phyloP scores from a whole-genome alignment of 768 basidiomycete genomes.

The Pleurotus platypus region DNA sequence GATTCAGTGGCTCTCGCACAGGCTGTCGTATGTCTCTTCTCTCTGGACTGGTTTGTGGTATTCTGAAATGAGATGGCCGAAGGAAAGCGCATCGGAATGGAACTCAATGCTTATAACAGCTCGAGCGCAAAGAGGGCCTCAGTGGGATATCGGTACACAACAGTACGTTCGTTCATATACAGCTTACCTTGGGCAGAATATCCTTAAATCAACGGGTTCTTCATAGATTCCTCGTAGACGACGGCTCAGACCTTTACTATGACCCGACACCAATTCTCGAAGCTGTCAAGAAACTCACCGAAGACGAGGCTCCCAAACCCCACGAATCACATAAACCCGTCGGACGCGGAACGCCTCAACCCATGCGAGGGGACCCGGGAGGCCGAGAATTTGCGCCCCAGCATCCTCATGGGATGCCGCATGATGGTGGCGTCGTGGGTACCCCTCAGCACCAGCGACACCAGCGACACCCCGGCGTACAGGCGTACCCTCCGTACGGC shows the following conservation, averaged over 20 bases:
- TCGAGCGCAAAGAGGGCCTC: constrained; percentile 77
- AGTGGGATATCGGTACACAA: constrained; percentile 86
- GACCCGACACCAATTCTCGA: constrained; percentile 61
- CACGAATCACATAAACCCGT: constrained; percentile 15
- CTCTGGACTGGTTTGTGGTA: neutral
- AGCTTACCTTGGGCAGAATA: no score
- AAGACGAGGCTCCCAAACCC: constrained; percentile 27
- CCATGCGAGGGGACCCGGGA: constrained; percentile 23
- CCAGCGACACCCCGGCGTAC: neutral
- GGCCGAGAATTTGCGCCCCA: constrained; percentile 18
- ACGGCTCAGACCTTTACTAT: constrained; percentile 69
- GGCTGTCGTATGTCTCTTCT: constrained; percentile 54
- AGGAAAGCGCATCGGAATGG: constrained; percentile 85
- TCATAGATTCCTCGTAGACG: constrained; percentile 71
- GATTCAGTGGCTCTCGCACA: constrained; percentile 50
- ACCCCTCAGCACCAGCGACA: constrained; percentile 13
- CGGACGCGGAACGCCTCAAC: constrained; percentile 28
- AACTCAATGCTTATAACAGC: constrained; percentile 78
- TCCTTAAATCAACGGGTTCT: neutral
- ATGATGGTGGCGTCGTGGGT: constrained; percentile 7
- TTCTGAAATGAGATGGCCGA: neutral
- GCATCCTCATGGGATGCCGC: constrained; percentile 10
- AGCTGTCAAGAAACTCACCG: constrained; percentile 42
- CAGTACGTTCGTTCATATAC: constrained; percentile 48
- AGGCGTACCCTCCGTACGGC: neutral